Percentiles rank a stretch among this genome's conserved stretches.
phyloP scores from a whole-genome alignment of 176 grass and related monocot species.

The Bonia amplexicaulis region DNA sequence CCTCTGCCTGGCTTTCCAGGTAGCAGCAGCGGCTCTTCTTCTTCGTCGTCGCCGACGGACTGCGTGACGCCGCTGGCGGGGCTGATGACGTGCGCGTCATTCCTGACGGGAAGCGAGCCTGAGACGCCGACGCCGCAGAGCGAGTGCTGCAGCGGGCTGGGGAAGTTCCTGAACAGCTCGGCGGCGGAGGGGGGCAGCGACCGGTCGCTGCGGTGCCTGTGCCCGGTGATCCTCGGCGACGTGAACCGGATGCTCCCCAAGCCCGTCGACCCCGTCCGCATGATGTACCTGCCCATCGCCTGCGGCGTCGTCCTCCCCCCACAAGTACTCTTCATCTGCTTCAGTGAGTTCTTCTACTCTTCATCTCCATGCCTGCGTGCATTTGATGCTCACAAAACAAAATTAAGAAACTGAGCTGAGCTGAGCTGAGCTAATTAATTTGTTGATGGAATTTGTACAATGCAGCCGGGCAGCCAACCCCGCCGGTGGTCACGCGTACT shows the following conservation, averaged over 20 bases:
- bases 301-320: conserved; percentile 48
- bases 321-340: conserved; percentile 37
- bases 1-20: conserved; percentile 21
- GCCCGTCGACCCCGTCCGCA: conserved; percentile 39
- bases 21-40: too few relatives aligned
- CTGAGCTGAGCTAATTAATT: neutral
- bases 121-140: conserved; percentile 36
- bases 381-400: neutral
- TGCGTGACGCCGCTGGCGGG: conserved; percentile 46
- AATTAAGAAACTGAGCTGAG: neutral
- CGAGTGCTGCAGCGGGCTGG: conserved; percentile 36
- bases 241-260: conserved; percentile 46
- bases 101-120: conserved; percentile 32
- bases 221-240: conserved; percentile 46
- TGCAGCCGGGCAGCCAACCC: conserved; percentile 28
- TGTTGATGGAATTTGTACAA: neutral
- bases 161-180: conserved; percentile 29
- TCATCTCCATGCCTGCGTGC: neutral
- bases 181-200: neutral
- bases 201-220: conserved; percentile 39
- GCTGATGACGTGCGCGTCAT: conserved; percentile 46
- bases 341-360: conserved; percentile 16
- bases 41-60: neutral
- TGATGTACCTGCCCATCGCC: conserved; percentile 46
- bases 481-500: conserved; percentile 25